phyloP scores from a whole-genome alignment of 2,329 filamentous ascomycete genomes.

The Pleomassaria siparia region DNA sequence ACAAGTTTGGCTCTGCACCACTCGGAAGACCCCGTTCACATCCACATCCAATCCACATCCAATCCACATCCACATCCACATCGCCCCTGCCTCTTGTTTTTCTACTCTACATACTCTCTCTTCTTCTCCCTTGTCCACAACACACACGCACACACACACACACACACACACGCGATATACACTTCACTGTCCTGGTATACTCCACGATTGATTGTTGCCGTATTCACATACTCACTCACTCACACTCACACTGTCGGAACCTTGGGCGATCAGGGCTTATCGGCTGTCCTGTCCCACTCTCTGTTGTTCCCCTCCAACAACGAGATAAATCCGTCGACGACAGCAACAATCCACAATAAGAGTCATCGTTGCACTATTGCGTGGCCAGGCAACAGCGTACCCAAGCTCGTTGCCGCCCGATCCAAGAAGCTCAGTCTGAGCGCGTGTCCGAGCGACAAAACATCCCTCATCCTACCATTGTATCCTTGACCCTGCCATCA shows the following conservation, averaged over 20 bases:
- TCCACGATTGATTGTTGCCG: slow-evolving; percentile 9
- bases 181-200: not conserved
- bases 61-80: too few relatives aligned
- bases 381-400: slow-evolving; percentile 32
- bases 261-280: slow-evolving; percentile 39
- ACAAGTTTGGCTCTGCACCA: slow-evolving; percentile 11
- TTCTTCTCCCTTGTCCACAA: not conserved
- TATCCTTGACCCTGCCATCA: slow-evolving; percentile 36
- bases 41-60: too few relatives aligned
- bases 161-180: slow-evolving; percentile 1
- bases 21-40: slow-evolving; percentile 6
- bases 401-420: slow-evolving; percentile 29
- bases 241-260: slow-evolving; percentile 28
- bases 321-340: slow-evolving; percentile 6
- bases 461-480: slow-evolving; percentile 34
- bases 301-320: slow-evolving; percentile 5
- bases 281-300: slow-evolving; percentile 13
- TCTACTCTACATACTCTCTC: not conserved
- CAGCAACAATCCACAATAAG: slow-evolving; percentile 3
- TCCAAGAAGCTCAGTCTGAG: slow-evolving; percentile 26
- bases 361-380: slow-evolving; percentile 15
- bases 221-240: too few relatives aligned
- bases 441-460: slow-evolving; percentile 24
- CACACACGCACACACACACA: slow-evolving; percentile 1
- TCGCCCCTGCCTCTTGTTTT: not conserved